A percentile compares a stretch with the other conserved stretches of the same genome.
These are phyloP conservation scores for Conticribra weissflogii DNA, from an alignment of 108 stramenopile species.

Conservation along the genomic window DNA sequence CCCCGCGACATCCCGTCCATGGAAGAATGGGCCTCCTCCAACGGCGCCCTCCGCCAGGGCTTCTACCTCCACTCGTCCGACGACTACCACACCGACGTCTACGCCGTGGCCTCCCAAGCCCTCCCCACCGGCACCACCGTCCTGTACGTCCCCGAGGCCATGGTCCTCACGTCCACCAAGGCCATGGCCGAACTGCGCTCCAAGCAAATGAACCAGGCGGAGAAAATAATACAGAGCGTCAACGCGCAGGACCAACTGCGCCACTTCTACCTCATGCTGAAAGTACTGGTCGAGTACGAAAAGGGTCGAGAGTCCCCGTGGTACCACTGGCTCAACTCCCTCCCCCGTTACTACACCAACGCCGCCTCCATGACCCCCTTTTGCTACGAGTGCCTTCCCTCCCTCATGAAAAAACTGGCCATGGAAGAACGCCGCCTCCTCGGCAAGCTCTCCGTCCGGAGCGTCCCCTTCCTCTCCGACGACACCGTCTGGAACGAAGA, in stretches of 20 bases:
- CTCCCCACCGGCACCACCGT: constrained; percentile 41
- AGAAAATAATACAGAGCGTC: constrained; percentile 32
- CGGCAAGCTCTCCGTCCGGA: constrained; percentile 16
- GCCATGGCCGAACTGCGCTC: constrained; percentile 41
- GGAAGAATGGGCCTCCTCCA: constrained; percentile 36
- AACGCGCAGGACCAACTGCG: constrained; percentile 22
- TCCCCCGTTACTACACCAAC: constrained; percentile 58
- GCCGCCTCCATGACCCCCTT: constrained; percentile 62
- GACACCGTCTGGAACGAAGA: constrained; percentile 55
- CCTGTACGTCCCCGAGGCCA: constrained; percentile 38
- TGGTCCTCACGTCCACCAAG: constrained; percentile 35
- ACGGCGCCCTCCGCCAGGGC: constrained; percentile 33
- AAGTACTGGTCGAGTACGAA: constrained; percentile 50
- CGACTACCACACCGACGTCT: constrained; percentile 34
- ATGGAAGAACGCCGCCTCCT: constrained; percentile 27
- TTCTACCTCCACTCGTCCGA: constrained; percentile 35
- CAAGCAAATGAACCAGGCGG: constrained; percentile 21
- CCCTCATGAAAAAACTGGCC: constrained; percentile 28
- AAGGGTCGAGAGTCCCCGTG: constrained; percentile 49
- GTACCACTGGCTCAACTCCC: constrained; percentile 55
- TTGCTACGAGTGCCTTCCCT: constrained; percentile 32
- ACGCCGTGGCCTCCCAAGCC: constrained; percentile 32
- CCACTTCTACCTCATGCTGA: constrained; percentile 36
- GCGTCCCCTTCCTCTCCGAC: constrained; percentile 28
- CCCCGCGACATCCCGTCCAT: constrained; percentile 40